A percentile compares a stretch with the other conserved stretches of the same genome.
These are phyloP conservation scores for Sphenostylis stenocarpa DNA, from an alignment of 306 rosid species.

Conservation along the genomic window DNA sequence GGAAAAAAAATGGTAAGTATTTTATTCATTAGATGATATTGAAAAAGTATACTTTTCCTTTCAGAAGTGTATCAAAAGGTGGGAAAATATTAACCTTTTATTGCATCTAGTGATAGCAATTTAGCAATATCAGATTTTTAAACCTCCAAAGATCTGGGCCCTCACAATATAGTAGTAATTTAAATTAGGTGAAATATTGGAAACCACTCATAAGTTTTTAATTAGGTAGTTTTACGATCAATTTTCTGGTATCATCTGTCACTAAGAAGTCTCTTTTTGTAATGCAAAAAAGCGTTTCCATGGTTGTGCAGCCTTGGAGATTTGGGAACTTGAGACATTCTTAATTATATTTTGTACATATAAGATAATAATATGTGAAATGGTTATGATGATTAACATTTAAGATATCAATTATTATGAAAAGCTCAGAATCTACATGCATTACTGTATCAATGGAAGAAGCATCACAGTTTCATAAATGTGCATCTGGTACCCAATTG, in stretches of 20 bases:
- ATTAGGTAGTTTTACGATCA: not conserved
- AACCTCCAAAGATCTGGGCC: not conserved
- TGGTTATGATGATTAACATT: too few species aligned
- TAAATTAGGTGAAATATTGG: not conserved
- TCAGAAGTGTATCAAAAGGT: not conserved
- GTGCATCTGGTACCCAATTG: constrained; percentile 27
- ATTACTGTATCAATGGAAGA: not conserved
- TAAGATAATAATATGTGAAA: not conserved
- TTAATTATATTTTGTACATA: not conserved
- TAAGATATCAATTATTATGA: too few species aligned
- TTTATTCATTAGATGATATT: not conserved
- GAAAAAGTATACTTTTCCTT: not conserved
- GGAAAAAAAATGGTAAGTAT: not conserved
- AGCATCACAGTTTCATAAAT: constrained; percentile 9
- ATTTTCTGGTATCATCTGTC: not conserved
- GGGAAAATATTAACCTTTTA: not conserved
- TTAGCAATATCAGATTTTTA: not conserved
- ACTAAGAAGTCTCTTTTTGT: not conserved
- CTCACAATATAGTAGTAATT: not conserved
- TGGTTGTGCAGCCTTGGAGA: not conserved
- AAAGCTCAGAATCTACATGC: not conserved
- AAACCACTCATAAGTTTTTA: not conserved
- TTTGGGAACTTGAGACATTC: not conserved
- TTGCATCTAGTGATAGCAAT: not conserved
- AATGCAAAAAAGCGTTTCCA: not conserved